These are phyloP conservation scores for Populus trichocarpa DNA, from an alignment of 441 rosid species.

Conservation along the genomic window DNA sequence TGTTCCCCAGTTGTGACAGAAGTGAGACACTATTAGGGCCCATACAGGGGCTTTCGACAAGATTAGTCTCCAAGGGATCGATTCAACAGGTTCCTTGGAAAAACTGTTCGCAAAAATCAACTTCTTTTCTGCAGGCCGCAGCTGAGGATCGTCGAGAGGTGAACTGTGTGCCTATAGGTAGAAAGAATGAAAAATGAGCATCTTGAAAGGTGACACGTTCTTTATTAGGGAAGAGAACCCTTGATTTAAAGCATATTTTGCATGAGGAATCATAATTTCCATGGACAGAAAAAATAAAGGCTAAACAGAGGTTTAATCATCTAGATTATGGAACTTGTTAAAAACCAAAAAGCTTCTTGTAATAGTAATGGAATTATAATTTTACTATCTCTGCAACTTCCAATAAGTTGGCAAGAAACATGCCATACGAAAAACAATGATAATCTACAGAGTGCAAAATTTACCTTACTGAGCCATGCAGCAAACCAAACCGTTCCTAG, in stretches of 20 bases:
- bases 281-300: neutral
- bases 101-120: conserved; percentile 50
- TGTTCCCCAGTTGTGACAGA: conserved; percentile 96
- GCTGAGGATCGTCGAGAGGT: conserved; percentile 70
- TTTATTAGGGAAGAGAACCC: neutral
- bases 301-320: neutral
- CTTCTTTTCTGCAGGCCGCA: conserved; percentile 66
- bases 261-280: neutral
- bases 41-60: conserved; percentile 86
- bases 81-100: conserved; percentile 66
- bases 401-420: conserved; percentile 6
- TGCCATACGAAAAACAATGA: neutral
- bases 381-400: neutral
- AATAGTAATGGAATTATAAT: neutral
- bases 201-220: neutral
- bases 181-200: conserved; percentile 2
- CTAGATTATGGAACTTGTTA: neutral
- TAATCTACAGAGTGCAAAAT: neutral
- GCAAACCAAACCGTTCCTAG: conserved; percentile 84
- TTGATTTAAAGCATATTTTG: neutral
- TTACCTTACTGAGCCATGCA: conserved; percentile 77
- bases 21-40: conserved; percentile 79
- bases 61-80: conserved; percentile 79
- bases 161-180: conserved; percentile 73
- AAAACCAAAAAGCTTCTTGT: neutral